Conservation (phyloP, 2,329 filamentous ascomycete species). For the Ophiostoma perfectum region DNA sequence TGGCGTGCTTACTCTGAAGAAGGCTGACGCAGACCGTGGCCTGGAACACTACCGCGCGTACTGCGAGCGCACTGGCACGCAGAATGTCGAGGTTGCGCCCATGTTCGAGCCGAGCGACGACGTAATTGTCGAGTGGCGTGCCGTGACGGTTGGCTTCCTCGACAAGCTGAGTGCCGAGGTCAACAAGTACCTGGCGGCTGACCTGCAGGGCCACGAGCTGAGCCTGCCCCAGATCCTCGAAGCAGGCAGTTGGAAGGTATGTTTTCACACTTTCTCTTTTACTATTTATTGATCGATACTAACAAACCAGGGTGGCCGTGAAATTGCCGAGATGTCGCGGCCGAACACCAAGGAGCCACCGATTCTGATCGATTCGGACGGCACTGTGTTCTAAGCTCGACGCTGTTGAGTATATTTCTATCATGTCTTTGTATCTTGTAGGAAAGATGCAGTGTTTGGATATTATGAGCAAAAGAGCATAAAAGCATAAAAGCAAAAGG, state of each 20-base stretch:
- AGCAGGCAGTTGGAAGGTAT: constrained; percentile 95
- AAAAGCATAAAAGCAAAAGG: neutral
- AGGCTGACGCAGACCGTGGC: constrained; percentile 40
- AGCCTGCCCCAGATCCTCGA: constrained; percentile 85
- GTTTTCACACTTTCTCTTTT: constrained; percentile 28
- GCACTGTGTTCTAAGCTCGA: constrained; percentile 68
- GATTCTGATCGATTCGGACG: constrained; percentile 93
- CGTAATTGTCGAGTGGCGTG: constrained; percentile 62
- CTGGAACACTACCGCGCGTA: constrained; percentile 53
- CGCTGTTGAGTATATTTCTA: neutral
- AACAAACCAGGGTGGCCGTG: constrained; percentile 66
- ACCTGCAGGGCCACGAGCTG: constrained; percentile 65
- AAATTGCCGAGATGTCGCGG: constrained; percentile 89
- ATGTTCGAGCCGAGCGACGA: constrained; percentile 57
- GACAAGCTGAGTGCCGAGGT: constrained; percentile 50
- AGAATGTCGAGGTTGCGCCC: constrained; percentile 50
- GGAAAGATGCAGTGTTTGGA: neutral
- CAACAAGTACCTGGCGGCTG: constrained; percentile 57
- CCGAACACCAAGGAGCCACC: constrained; percentile 96
- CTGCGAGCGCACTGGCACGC: constrained; percentile 64
- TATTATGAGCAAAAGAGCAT: neutral
- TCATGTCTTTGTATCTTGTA: neutral
- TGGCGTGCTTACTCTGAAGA: constrained; percentile 61
- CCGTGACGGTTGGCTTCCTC: constrained; percentile 55
- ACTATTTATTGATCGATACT: constrained; percentile 8